Evolutionary conservation across 2,329 filamentous ascomycete genomes (phyloP), one percentile per base, ranked within the genome.

Genomic region (Colletotrichum liriopes): DNA sequence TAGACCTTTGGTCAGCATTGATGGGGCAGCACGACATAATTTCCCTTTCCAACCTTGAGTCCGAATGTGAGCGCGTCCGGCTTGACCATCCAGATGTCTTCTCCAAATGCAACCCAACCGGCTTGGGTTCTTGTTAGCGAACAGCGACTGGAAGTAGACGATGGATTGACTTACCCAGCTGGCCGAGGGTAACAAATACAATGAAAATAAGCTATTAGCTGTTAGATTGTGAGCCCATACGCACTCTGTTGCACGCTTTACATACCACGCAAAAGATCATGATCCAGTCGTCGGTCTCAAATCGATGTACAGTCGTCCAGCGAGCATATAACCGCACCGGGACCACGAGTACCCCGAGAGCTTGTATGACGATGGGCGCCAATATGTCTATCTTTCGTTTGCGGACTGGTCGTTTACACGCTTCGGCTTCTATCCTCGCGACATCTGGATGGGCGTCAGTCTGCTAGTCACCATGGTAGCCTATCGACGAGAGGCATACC

Each of bases 201-300:
- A 79, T 59, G 56, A 78, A 83, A 0, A 83, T n/a, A 0, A 78
- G 65, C 78, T 79, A 26, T 32, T 5, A 43, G 39, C 20, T 72
- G 68, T 70, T 32, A 61, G 14, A 29, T 3, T 26, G 58, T 16
- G 7, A 7, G 2, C 1, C 5, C 16, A 26, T 35, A 32, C 29
- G 8, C 11, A 20, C 23, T 11, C 3, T 16, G 9, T 41, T 5
- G 23, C 7, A 4, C 45, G 35, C 23, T 5, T 20, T 41, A 69
- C 80, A 51, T 76, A 83, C 82, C 68, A 77, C 76, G 23, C 81
- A 78, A n/a, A 76, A 73, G 5, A 82, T 73, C 77, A 84, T 81
- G 23, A 84, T 75, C 73, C 82, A 84, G 72, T 86, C 84, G 59
- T 86, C 84, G 5, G 79, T 20, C 35, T 80, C 81, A 29, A 81